Conservation (phyloP, 139 green algal genomes). For the Pycnococcus provasolii region DNA sequence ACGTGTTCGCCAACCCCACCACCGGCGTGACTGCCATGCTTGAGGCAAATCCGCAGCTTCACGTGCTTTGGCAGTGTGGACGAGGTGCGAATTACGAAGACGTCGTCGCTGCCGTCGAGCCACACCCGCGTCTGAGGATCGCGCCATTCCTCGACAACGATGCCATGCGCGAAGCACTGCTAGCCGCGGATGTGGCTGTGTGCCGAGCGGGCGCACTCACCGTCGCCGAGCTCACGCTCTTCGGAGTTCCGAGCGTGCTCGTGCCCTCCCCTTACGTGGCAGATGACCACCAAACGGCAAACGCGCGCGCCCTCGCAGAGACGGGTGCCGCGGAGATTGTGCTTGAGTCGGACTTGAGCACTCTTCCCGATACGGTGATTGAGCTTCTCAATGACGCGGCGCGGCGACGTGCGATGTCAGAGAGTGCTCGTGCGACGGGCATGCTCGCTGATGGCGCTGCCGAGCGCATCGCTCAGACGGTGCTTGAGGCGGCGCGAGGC, state of each 20-base stretch:
- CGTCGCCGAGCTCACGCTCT: conserved; percentile 41
- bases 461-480: no score
- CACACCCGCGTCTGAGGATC: conserved; percentile 23
- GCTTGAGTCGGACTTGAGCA: conserved; percentile 15
- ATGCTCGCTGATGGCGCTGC: no score
- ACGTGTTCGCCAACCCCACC: conserved; percentile 6
- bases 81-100: conserved; percentile 16
- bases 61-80: conserved; percentile 34
- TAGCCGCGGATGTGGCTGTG: conserved; percentile 35
- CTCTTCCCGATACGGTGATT: no score
- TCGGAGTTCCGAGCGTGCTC: conserved; percentile 31
- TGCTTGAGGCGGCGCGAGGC: no score
- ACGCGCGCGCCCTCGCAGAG: conserved; percentile 29
- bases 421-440: no score
- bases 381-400: no score
- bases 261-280: conserved; percentile 43
- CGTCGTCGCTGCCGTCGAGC: neutral
- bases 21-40: neutral
- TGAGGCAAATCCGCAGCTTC: neutral
- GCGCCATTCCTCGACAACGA: conserved; percentile 14
- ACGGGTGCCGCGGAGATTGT: conserved; percentile 26
- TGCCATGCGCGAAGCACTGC: no score
- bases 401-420: no score
- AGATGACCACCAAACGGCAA: conserved; percentile 40
- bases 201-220: conserved; percentile 40